Base-by-base conservation (phyloP, 148 eudicot species). In the Hydrangea macrophylla region DNA sequence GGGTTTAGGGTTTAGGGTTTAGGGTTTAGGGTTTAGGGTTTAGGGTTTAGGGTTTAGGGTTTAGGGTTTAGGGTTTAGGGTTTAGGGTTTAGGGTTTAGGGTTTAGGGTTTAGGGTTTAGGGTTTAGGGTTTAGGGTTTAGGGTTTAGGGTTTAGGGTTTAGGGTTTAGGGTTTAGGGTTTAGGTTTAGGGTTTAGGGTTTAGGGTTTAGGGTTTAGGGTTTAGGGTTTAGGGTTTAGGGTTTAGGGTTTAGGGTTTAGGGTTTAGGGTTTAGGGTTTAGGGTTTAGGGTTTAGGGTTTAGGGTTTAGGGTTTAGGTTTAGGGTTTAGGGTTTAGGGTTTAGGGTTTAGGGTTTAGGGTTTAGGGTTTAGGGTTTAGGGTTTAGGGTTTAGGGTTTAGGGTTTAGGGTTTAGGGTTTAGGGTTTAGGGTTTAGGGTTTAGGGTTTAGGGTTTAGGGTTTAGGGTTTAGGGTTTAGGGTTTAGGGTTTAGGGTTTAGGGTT, bases 381-480 rank as follows among this genome's bases (percentile, higher is more conserved):
- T 42, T 42, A 42, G 50, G 50, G 50, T 42, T 42, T 42, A 42
- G 50, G 50, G 50, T 42, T 42, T 42, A 42, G 50, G 50, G 50
- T 42, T 42, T 42, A 42, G 50, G 50, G 50, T 42, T 42, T 42
- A 42, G 50, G 50, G 50, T 42, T 42, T 42, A 42, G 50, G 50
- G 50, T 42, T 42, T 42, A 42, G 50, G 50, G 50, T 42, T 42
- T 42, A 42, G 50, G 50, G 50, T 42, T 42, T 42, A 42, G 50
- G 50, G 50, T 42, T 42, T 42, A 42, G 50, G 50, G 50, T 42
- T 42, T 42, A 42, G 50, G 50, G 50, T 42, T 42, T 42, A 42
- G 50, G 50, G 50, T 42, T 42, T 42, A 42, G 50, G 50, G 50
- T 42, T 42, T 42, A 42, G 50, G 50, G 50, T n/a, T 42, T 42